Evolutionary conservation across 2,329 filamentous ascomycete species (phyloP).

Genomic region (Dissoconium aciculare): DNA sequence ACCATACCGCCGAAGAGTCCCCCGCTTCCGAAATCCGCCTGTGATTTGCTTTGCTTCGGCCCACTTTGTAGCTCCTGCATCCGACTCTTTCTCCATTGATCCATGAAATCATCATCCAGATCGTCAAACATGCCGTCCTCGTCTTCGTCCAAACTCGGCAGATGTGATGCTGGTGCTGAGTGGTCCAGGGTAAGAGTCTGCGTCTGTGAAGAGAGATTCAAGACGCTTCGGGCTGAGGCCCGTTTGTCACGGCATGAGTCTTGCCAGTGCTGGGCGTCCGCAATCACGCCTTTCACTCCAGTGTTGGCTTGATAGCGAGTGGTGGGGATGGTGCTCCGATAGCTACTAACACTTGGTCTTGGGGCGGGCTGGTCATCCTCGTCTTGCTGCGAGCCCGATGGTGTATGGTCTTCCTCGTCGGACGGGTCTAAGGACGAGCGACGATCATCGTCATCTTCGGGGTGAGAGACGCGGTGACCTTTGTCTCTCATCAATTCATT

Average conservation of each 20-base stretch:
- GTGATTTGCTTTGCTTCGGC: conserved; percentile 46
- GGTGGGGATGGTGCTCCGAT: conserved; percentile 36
- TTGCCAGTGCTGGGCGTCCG: conserved; percentile 61
- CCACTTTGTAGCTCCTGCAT: conserved; percentile 54
- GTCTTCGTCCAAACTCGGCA: conserved; percentile 17
- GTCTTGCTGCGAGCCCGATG: conserved; percentile 47
- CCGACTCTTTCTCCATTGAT: conserved; percentile 69
- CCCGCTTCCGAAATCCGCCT: conserved; percentile 30
- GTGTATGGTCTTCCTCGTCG: conserved; percentile 25
- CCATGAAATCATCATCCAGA: conserved; percentile 64
- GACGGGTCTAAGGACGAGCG: conserved; percentile 26
- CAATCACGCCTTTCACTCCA: conserved; percentile 76
- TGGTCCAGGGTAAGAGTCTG: conserved; percentile 8
- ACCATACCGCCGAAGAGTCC: conserved; percentile 66
- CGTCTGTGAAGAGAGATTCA: conserved; percentile 8
- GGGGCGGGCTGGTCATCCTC: conserved; percentile 28
- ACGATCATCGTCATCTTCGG: conserved; percentile 35
- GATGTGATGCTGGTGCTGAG: conserved; percentile 4
- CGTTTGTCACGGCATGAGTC: conserved; percentile 20
- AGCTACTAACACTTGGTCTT: conserved; percentile 29
- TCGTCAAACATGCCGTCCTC: conserved; percentile 43
- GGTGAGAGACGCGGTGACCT: conserved; percentile 28
- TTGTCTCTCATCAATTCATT: conserved; percentile 36
- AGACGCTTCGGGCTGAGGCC: conserved; percentile 14
- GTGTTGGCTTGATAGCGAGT: conserved; percentile 56